Percentiles rank a stretch among this genome's conserved stretches.
These are phyloP conservation scores for Citrus mangshanensis DNA, from an alignment of 345 rosid species.

Conservation along the genomic window DNA sequence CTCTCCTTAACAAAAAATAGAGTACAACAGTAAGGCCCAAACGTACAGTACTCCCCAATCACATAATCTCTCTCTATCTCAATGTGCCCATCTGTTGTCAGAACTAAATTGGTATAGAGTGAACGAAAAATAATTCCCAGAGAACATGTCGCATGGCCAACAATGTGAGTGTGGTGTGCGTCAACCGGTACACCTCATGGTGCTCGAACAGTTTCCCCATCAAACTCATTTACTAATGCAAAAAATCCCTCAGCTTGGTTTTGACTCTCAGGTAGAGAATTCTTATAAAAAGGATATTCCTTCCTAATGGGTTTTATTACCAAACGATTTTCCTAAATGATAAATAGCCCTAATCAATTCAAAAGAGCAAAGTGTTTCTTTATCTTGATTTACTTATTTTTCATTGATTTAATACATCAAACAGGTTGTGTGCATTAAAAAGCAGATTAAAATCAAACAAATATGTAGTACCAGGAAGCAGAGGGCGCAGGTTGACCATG, in stretches of 20 bases:
- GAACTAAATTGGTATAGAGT: no score
- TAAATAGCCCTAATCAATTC: background rate
- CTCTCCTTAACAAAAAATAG: no score
- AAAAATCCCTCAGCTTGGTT: background rate
- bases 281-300: background rate
- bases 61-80: no score
- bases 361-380: background rate
- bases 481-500: constrained; percentile 89
- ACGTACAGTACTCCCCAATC: no score
- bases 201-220: background rate
- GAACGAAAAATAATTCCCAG: no score
- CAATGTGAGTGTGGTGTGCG: no score
- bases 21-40: no score
- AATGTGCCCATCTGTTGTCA: no score
- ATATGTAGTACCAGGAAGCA: constrained; percentile 53
- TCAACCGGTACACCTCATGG: background rate
- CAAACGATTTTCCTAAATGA: background rate
- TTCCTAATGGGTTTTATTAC: background rate
- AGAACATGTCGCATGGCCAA: no score
- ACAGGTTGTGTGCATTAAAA: background rate
- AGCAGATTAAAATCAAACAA: background rate
- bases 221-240: background rate
- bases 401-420: background rate
- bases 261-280: background rate
- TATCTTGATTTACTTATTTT: background rate